A percentile compares a stretch with the other conserved stretches of the same genome.
phyloP scores from a whole-genome alignment of 1,284 basidiomycete genomes.

The Ceratobasidium theobromae region DNA sequence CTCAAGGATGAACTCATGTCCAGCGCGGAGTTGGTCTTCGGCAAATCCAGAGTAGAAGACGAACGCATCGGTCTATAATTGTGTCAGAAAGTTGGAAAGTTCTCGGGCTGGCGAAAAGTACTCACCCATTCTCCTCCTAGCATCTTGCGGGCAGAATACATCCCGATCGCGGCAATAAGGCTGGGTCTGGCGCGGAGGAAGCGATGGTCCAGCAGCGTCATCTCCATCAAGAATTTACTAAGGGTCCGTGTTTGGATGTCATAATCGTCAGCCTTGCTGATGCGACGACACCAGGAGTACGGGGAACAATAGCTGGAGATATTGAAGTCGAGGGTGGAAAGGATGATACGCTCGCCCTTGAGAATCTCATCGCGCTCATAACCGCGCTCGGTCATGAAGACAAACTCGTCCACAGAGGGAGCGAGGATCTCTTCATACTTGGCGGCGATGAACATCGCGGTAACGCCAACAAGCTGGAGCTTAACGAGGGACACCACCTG shows the following conservation, averaged over 20 bases:
- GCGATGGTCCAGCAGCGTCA: slow-evolving; percentile 89
- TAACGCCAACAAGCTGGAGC: slow-evolving; percentile 64
- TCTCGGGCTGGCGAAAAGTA: slow-evolving; percentile 42
- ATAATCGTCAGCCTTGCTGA: slow-evolving; percentile 99
- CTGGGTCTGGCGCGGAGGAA: slow-evolving; percentile 95
- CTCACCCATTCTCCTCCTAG: slow-evolving; percentile 91
- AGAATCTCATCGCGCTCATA: slow-evolving; percentile 95
- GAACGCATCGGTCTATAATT: slow-evolving; percentile 87
- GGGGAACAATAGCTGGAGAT: slow-evolving; percentile 98
- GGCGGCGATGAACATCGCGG: slow-evolving; percentile 64
- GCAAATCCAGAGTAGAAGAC: slow-evolving; percentile 93
- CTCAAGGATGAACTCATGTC: slow-evolving; percentile 82
- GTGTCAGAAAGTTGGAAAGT: slow-evolving; percentile 40
- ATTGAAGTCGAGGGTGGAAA: slow-evolving; percentile 85
- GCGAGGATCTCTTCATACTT: slow-evolving; percentile 71
- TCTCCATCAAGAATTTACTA: slow-evolving; percentile 97
- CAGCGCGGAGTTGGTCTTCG: slow-evolving; percentile 84
- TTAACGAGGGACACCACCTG: slow-evolving; percentile 59
- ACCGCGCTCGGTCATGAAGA: slow-evolving; percentile 95
- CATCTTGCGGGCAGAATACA: slow-evolving; percentile 95
- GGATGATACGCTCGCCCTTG: slow-evolving; percentile 95
- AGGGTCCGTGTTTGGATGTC: slow-evolving; percentile 97
- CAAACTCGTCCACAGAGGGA: slow-evolving; percentile 91
- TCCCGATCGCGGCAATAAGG: slow-evolving; percentile 94
- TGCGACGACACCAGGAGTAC: slow-evolving; percentile 98